These are phyloP conservation scores for Heritiera littoralis DNA, from an alignment of 345 rosid species.

Conservation along the genomic window DNA sequence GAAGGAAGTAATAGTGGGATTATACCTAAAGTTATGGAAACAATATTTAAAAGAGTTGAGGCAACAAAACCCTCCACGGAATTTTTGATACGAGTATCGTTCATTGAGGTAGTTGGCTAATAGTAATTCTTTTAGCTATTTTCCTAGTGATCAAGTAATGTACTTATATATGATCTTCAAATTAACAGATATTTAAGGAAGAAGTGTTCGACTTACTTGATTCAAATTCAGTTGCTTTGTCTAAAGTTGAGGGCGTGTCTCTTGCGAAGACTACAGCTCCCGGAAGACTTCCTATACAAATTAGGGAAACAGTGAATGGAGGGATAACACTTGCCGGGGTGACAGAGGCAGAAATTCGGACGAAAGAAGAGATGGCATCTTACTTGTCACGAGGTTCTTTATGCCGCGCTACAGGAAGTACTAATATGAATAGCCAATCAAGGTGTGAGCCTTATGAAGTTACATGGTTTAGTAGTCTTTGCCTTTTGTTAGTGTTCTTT, in stretches of 20 bases:
- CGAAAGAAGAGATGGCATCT: slow-evolving; percentile 87
- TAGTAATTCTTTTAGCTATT: background rate
- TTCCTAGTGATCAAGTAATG: background rate
- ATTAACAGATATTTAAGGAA: slow-evolving; percentile 82
- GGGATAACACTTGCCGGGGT: slow-evolving; percentile 98
- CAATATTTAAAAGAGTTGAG: slow-evolving; percentile 60
- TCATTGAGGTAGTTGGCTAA: slow-evolving; percentile 67
- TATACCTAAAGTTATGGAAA: slow-evolving; percentile 87
- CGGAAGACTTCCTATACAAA: slow-evolving; percentile 77
- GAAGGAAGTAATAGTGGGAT: slow-evolving; percentile 61
- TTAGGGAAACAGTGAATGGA: slow-evolving; percentile 84
- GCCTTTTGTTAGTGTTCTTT: background rate
- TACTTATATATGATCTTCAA: slow-evolving; percentile 1
- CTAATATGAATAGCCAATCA: slow-evolving; percentile 97
- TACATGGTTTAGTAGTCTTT: background rate
- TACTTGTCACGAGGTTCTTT: slow-evolving; percentile 75
- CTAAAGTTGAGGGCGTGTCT: slow-evolving; percentile 50
- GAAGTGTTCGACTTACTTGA: slow-evolving; percentile 95
- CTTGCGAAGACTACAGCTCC: slow-evolving; percentile 47
- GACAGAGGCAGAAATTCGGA: slow-evolving; percentile 83
- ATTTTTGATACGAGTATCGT: slow-evolving; percentile 80
- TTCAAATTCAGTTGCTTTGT: slow-evolving; percentile 40
- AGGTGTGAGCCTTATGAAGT: slow-evolving; percentile 43
- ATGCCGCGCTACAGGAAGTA: slow-evolving; percentile 91
- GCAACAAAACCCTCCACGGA: slow-evolving; percentile 49